Conservation (phyloP, 495 filamentous ascomycete species). For the Hypomontagnella submonticulosa region DNA sequence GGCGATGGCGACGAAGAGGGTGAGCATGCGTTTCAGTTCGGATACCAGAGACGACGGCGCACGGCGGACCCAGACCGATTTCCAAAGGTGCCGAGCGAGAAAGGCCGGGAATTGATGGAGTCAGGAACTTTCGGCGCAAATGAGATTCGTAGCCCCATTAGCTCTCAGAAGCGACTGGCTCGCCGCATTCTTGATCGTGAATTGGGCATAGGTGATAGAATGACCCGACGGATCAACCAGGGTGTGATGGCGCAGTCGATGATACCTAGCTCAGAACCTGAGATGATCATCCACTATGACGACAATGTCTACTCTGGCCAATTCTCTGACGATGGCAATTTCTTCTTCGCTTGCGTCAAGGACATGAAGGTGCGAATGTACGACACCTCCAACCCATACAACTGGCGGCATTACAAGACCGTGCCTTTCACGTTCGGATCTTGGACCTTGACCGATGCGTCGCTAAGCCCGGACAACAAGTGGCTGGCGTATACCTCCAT, state of each 20-base stretch:
- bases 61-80: conserved; percentile 61
- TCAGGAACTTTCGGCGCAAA: conserved; percentile 80
- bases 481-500: conserved; percentile 92
- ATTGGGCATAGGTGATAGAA: conserved; percentile 69
- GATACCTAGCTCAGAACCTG: conserved; percentile 78
- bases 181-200: conserved; percentile 81
- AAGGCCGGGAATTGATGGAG: conserved; percentile 79
- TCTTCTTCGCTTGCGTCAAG: conserved; percentile 94
- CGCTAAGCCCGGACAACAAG: conserved; percentile 89
- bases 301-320: conserved; percentile 92
- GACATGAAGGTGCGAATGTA: conserved; percentile 97
- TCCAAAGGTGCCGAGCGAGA: conserved; percentile 81
- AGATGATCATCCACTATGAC: conserved; percentile 89
- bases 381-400: conserved; percentile 94
- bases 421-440: conserved; percentile 84
- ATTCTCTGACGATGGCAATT: conserved; percentile 96
- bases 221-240: conserved; percentile 65
- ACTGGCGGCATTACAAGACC: conserved; percentile 96
- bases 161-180: conserved; percentile 69
- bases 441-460: conserved; percentile 97
- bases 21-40: conserved; percentile 43
- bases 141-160: conserved; percentile 62
- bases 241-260: conserved; percentile 73
- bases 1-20: conserved; percentile 58
- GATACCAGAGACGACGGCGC: conserved; percentile 45